A percentile compares a stretch with the other conserved stretches of the same genome.
Evolutionary conservation across 257 asterid genomes (phyloP).

Genomic region (Ballota nigra): DNA sequence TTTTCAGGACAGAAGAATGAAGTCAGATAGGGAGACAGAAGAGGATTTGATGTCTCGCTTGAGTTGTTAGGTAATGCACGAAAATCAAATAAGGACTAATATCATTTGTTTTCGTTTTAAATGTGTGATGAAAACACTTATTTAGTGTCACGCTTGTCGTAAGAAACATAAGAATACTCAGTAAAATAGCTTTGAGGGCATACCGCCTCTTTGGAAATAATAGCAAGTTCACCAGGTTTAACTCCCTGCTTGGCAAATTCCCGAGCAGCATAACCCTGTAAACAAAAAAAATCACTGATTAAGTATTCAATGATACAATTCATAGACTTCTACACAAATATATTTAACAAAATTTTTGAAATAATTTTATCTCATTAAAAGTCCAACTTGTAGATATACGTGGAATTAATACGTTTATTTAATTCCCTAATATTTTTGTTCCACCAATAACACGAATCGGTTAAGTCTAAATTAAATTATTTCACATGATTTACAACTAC

Average conservation of each 20-base stretch:
- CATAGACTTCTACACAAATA: background rate
- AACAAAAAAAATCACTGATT: background rate
- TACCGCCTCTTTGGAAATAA: no score
- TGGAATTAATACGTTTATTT: no score
- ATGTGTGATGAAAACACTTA: no score
- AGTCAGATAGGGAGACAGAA: no score
- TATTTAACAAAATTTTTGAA: background rate
- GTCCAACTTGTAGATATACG: no score
- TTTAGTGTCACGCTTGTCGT: no score
- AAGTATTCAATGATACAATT: background rate
- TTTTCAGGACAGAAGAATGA: background rate
- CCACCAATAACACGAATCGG: background rate
- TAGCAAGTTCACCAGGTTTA: no score
- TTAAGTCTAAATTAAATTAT: background rate
- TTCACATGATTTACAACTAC: background rate
- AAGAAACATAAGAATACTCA: no score
- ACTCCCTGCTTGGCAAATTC: slow-evolving; percentile 73
- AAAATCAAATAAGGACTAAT: background rate
- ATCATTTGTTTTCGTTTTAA: background rate
- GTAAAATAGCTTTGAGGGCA: no score
- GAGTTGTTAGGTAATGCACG: background rate
- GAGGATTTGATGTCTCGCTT: background rate
- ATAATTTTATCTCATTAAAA: no score
- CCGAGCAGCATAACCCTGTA: slow-evolving; percentile 87
- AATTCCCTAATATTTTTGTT: background rate